Evolutionary conservation across 176 grass and related monocot species (phyloP).

Genomic region (Canna indica): DNA sequence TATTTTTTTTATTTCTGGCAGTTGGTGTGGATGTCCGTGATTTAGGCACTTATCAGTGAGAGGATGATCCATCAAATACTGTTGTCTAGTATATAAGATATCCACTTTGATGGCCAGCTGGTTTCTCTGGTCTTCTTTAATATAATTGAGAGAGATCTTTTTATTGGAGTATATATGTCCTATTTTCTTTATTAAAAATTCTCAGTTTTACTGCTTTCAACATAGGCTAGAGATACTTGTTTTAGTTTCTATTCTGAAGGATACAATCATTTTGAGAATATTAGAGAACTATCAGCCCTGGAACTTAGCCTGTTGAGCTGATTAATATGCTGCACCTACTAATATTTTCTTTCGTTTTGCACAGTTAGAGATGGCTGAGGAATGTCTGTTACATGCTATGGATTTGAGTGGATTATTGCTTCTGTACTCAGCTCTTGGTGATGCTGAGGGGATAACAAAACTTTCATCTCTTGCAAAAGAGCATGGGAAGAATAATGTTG

Average conservation of each 20-base stretch:
- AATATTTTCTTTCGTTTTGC: conserved; percentile 27
- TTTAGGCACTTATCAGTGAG: neutral
- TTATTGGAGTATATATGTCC: neutral
- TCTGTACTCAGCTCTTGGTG: conserved; percentile 83
- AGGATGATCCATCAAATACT: neutral
- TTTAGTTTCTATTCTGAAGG: neutral
- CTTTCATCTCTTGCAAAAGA: conserved; percentile 80
- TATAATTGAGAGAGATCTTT: neutral
- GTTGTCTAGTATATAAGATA: neutral
- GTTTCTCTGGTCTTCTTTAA: neutral
- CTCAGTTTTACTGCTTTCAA: neutral
- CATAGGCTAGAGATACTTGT: neutral
- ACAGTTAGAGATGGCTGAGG: conserved; percentile 82
- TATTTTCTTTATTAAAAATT: neutral
- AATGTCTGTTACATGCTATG: conserved; percentile 72
- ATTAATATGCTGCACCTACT: neutral
- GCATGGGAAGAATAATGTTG: conserved; percentile 93
- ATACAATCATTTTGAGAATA: neutral
- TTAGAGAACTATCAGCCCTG: neutral
- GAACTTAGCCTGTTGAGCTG: neutral
- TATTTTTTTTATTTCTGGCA: neutral
- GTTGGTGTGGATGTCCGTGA: neutral
- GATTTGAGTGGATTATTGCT: conserved; percentile 93
- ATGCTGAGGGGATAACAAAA: conserved; percentile 74
- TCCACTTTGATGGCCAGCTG: too few species aligned